phyloP scores from a whole-genome alignment of 2,329 filamentous ascomycete genomes.

The Cladosporium sp. region DNA sequence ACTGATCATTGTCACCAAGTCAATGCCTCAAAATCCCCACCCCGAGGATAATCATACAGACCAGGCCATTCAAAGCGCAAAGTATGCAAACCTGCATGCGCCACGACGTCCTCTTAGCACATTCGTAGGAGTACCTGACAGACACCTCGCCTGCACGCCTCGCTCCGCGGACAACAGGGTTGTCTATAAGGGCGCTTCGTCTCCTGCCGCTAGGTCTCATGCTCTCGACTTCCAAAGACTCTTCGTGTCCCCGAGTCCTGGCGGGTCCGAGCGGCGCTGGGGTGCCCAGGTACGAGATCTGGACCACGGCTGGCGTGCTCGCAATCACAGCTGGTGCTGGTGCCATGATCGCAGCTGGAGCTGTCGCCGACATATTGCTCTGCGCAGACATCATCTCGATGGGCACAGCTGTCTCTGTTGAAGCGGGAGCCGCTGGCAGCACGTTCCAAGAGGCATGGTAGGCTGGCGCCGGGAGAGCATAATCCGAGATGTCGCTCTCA shows the following conservation, averaged over 20 bases:
- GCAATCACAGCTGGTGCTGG: neutral
- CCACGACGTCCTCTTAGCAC: neutral
- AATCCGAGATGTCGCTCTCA: neutral
- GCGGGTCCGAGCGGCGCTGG: neutral
- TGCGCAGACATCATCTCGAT: neutral
- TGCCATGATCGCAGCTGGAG: neutral
- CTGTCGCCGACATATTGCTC: neutral
- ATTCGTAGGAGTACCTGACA: neutral
- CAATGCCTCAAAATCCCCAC: neutral
- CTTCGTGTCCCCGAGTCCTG: neutral
- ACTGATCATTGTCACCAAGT: neutral
- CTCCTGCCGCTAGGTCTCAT: neutral
- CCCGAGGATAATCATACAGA: neutral
- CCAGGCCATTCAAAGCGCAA: neutral
- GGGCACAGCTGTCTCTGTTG: neutral
- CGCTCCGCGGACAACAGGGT: neutral
- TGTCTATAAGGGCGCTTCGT: neutral
- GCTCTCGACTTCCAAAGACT: neutral
- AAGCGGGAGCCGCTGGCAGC: neutral
- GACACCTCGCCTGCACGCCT: neutral
- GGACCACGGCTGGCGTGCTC: neutral
- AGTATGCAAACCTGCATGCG: too few relatives aligned
- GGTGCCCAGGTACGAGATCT: neutral
- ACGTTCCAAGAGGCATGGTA: neutral
- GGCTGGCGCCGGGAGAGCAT: neutral